phyloP scores from a whole-genome alignment of 164 flowering plant species.

The Nymphaea colorata region DNA sequence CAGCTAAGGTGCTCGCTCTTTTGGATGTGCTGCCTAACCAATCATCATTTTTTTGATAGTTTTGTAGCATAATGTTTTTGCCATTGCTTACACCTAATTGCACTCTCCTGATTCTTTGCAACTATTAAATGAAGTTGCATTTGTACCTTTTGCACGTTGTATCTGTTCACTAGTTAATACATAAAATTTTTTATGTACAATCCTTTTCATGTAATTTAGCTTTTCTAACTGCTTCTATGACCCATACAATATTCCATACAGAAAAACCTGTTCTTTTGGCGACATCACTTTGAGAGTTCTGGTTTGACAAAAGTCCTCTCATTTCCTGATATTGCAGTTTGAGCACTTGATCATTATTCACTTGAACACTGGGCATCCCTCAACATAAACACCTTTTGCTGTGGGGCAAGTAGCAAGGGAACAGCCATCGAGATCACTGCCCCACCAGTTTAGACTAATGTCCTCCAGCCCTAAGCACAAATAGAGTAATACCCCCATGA shows the following conservation, averaged over 20 bases:
- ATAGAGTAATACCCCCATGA: slow-evolving; percentile 67
- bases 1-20: slow-evolving; percentile 54
- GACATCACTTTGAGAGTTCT: too few relatives aligned
- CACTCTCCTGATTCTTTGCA: background rate
- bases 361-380: slow-evolving; percentile 53
- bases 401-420: slow-evolving; percentile 66
- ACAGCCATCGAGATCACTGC: slow-evolving; percentile 61
- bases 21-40: slow-evolving; percentile 53
- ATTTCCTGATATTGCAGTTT: too few relatives aligned
- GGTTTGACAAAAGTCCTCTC: too few relatives aligned
- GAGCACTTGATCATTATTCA: background rate
- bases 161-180: background rate
- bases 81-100: background rate
- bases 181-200: too few relatives aligned
- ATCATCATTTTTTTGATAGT: slow-evolving; percentile 43
- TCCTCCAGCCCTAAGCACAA: slow-evolving; percentile 40
- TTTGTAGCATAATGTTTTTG: too few relatives aligned
- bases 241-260: too few relatives aligned
- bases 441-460: slow-evolving; percentile 59
- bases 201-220: too few relatives aligned
- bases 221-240: too few relatives aligned
- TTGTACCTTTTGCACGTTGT: background rate
- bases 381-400: slow-evolving; percentile 42
- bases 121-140: background rate
- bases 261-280: too few relatives aligned